Evolutionary conservation across 108 stramenopile species (phyloP).

Genomic region (Conticribra weissflogii): DNA sequence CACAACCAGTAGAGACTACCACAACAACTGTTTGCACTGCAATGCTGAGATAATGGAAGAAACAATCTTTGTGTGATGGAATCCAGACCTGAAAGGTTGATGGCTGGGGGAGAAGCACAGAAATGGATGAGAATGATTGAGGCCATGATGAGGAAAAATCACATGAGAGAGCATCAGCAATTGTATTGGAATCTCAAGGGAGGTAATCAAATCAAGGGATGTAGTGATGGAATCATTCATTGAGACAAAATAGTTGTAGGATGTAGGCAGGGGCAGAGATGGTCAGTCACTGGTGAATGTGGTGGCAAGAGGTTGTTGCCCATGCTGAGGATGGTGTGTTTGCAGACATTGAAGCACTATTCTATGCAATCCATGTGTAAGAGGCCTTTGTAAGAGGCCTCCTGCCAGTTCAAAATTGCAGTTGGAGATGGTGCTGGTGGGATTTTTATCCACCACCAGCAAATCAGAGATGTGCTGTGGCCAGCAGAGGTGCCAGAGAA

Average conservation of each 20-base stretch:
- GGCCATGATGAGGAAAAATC: no score
- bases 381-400: no score
- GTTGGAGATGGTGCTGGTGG: conserved; percentile 20
- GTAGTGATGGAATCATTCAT: conserved; percentile 6
- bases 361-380: neutral
- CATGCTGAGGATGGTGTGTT: neutral
- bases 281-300: conserved; percentile 4
- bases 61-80: no score
- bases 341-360: neutral
- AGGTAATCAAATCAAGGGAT: conserved; percentile 10
- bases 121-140: neutral
- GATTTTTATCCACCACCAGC: conserved; percentile 3
- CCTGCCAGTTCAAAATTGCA: conserved; percentile 27
- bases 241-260: conserved; percentile 11
- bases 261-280: conserved; percentile 9
- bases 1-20: no score
- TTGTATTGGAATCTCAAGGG: no score
- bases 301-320: conserved; percentile 14
- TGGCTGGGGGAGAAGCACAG: no score
- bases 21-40: no score
- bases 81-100: no score
- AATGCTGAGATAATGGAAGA: no score
- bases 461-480: neutral
- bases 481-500: conserved; percentile 12
- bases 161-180: no score